phyloP scores from a whole-genome alignment of 768 basidiomycete species.

The Hericium erinaceus region DNA sequence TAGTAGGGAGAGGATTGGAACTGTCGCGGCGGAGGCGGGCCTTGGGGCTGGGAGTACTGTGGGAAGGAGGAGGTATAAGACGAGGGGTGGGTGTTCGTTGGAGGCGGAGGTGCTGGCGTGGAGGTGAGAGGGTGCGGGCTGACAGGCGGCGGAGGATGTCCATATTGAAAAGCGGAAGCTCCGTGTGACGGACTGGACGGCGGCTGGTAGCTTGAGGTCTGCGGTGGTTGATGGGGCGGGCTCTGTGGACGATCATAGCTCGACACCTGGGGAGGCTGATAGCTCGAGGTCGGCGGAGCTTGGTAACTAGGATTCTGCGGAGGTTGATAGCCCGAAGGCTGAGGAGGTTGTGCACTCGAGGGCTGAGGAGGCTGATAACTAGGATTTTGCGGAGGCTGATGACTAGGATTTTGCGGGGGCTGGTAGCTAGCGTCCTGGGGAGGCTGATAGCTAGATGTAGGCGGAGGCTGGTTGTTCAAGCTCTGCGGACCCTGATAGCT shows the following conservation, averaged over 20 bases:
- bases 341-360: neutral
- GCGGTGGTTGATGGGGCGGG: neutral
- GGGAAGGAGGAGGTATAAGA: neutral
- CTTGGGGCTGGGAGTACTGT: neutral
- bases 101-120: neutral
- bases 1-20: neutral
- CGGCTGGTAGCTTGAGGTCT: neutral
- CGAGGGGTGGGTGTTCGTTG: neutral
- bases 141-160: neutral
- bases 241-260: neutral
- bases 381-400: neutral
- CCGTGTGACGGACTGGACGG: neutral
- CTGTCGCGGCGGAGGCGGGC: neutral
- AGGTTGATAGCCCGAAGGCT: neutral
- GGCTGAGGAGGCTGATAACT: neutral
- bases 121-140: neutral
- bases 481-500: neutral
- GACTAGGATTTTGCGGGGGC: neutral
- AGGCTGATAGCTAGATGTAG: neutral
- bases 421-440: neutral
- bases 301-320: neutral
- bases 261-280: neutral
- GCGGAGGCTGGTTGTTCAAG: neutral
- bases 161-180: neutral
- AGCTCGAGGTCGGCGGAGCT: neutral